phyloP scores from a whole-genome alignment of 345 rosid genomes.

The Melaleuca alternifolia region DNA sequence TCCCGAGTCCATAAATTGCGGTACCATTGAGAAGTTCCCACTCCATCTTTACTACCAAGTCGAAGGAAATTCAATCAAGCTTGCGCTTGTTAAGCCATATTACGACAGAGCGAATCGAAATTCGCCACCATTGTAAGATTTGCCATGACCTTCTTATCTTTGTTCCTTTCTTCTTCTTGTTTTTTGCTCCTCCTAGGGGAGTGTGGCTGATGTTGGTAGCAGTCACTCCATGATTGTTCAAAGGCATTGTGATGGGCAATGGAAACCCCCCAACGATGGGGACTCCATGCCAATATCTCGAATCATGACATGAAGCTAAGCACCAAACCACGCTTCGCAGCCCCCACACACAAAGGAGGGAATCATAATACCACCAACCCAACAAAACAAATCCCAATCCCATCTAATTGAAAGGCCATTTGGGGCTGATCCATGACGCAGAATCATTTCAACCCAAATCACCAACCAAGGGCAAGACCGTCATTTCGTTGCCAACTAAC shows the following conservation, averaged over 20 bases:
- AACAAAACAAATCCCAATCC: neutral
- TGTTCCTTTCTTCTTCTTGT: neutral
- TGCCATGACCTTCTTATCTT: neutral
- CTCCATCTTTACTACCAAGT: too few species aligned
- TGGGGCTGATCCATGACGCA: constrained; percentile 3
- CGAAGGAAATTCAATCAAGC: too few species aligned
- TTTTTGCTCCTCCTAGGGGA: neutral
- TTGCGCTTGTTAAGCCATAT: too few species aligned
- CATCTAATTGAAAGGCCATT: constrained; percentile 9
- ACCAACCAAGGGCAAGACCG: neutral
- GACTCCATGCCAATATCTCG: neutral
- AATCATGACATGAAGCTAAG: neutral
- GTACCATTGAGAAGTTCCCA: neutral
- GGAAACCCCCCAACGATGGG: neutral
- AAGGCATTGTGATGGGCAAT: neutral
- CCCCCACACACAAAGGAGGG: too few species aligned
- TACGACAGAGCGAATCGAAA: too few species aligned
- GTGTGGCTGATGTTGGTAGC: neutral
- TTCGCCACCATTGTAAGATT: neutral
- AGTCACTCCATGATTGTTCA: neutral
- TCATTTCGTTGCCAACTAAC: neutral
- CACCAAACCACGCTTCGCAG: neutral
- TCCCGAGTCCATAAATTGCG: neutral
- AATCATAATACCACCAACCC: neutral
- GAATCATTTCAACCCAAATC: neutral